A percentile compares a stretch with the other conserved stretches of the same genome.
These are phyloP conservation scores for Aspergillus ochraceoroseus DNA, from an alignment of 2,329 filamentous ascomycete species.

Conservation along the genomic window DNA sequence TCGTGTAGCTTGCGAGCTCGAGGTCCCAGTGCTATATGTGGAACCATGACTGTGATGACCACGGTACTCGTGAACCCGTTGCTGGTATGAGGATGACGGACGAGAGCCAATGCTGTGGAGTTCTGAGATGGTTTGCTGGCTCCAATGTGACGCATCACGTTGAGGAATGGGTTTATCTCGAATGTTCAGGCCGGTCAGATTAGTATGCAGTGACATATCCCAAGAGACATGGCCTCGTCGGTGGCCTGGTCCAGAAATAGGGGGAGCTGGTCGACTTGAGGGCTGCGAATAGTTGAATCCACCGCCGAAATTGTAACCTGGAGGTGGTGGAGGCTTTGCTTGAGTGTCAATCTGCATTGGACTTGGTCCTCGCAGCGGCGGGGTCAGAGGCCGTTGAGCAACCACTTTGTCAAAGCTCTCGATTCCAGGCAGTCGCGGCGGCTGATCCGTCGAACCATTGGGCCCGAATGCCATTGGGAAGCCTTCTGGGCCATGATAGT, in stretches of 20 bases:
- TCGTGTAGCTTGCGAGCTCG: slow-evolving; percentile 32
- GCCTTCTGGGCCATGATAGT: slow-evolving; percentile 67
- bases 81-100: slow-evolving; percentile 35
- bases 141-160: slow-evolving; percentile 41
- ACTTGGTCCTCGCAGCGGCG: slow-evolving; percentile 61
- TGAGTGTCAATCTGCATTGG: slow-evolving; percentile 70
- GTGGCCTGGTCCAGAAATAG: slow-evolving; percentile 44
- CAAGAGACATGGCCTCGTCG: slow-evolving; percentile 47
- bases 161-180: slow-evolving; percentile 34
- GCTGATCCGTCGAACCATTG: slow-evolving; percentile 52
- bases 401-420: slow-evolving; percentile 80
- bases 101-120: slow-evolving; percentile 38
- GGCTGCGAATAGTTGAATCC: slow-evolving; percentile 36
- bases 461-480: slow-evolving; percentile 53
- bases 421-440: slow-evolving; percentile 75
- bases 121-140: slow-evolving; percentile 43
- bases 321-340: slow-evolving; percentile 34
- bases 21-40: slow-evolving; percentile 25
- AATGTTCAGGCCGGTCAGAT: slow-evolving; percentile 43
- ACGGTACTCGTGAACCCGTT: slow-evolving; percentile 28
- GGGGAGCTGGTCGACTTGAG: slow-evolving; percentile 36
- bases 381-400: slow-evolving; percentile 56
- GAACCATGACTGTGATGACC: slow-evolving; percentile 25
- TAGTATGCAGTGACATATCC: slow-evolving; percentile 46
- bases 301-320: slow-evolving; percentile 29